Base-by-base conservation (phyloP, 1,284 basidiomycete genomes). In the Trichosporon inkin region DNA sequence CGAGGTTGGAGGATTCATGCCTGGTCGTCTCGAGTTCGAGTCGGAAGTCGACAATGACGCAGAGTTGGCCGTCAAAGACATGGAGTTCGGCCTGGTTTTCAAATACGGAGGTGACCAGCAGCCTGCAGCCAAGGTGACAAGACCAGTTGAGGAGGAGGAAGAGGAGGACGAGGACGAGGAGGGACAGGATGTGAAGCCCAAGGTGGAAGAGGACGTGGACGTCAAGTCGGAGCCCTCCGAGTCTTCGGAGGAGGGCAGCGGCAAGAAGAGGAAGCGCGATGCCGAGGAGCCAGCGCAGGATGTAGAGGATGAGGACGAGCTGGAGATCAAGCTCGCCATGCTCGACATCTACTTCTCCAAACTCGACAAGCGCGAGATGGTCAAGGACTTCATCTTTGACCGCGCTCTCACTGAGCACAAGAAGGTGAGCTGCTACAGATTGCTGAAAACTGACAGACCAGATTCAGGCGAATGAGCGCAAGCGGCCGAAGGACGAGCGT, bases 1-100 rank as follows among this genome's bases (percentile, higher is more conserved):
- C 78, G 96, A 99, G 80, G 84, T 99, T 41, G 87, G 87, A 11
- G 90, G 89, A 0, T 98, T 89, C 80, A 89, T 99, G 78, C 95
- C 95, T 7, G 95, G 95, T 17, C 88, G 96, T 47, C 83, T 99
- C 53, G 95, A 99, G 76, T 99, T 99, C 74, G 96, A 99, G 75
- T 90, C 92, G 68, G 96, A 99, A 78, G 81, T 92, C 17, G 95
- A 98, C 73, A 94, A 96, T 73, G 93, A 98, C 37, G 95, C 95
- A 0, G 95, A 99, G 73, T 88, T 94, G 71, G 80, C 92, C 1
- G 88, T 98, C 67, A 99, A 98, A 79, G 93, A 99, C 73, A 83
- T 99, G 67, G 94, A 98, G 74, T 98, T 98, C 70, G 95, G 92
- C 2, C 80, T 91, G 10, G 91, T 92, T 61, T 82, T 86, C 38